Conservation (phyloP, 2,329 filamentous ascomycete species). For the Hypoxylon sp. region DNA sequence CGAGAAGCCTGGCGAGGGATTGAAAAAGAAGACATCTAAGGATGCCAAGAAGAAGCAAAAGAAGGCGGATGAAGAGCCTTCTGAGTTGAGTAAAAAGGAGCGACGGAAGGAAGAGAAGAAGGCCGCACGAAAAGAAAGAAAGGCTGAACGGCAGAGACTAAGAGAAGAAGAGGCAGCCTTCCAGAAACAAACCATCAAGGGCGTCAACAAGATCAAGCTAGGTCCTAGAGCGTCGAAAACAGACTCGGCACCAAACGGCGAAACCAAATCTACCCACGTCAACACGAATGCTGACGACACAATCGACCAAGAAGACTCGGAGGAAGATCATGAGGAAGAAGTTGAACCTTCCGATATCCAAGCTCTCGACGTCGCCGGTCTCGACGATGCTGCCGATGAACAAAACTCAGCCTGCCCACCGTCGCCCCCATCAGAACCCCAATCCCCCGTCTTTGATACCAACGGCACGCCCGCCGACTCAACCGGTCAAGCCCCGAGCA, state of each 20-base stretch:
- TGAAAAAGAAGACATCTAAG: constrained; percentile 65
- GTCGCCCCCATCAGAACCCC: constrained; percentile 64
- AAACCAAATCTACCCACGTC: constrained; percentile 24
- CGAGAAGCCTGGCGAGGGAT: constrained; percentile 75
- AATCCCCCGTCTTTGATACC: constrained; percentile 74
- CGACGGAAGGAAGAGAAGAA: constrained; percentile 65
- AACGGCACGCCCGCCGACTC: constrained; percentile 60
- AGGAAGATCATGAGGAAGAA: constrained; percentile 43
- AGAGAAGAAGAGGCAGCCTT: constrained; percentile 59
- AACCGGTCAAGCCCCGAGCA: constrained; percentile 65
- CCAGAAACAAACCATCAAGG: constrained; percentile 58
- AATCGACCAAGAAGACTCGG: constrained; percentile 30
- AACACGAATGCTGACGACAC: background rate
- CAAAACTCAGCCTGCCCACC: constrained; percentile 51
- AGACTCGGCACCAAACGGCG: constrained; percentile 35
- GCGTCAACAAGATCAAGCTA: constrained; percentile 56
- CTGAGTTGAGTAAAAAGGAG: constrained; percentile 60
- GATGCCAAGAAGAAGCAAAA: constrained; percentile 65
- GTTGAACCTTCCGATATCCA: constrained; percentile 55
- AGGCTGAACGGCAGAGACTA: constrained; percentile 59
- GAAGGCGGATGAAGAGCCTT: constrained; percentile 62
- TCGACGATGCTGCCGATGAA: constrained; percentile 64
- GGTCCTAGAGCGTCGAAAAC: constrained; percentile 53
- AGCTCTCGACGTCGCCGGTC: constrained; percentile 63
- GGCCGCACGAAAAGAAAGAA: constrained; percentile 61